Conservation (phyloP, 192 early-diverging fungal species). For the Mortierella hygrophila region DNA sequence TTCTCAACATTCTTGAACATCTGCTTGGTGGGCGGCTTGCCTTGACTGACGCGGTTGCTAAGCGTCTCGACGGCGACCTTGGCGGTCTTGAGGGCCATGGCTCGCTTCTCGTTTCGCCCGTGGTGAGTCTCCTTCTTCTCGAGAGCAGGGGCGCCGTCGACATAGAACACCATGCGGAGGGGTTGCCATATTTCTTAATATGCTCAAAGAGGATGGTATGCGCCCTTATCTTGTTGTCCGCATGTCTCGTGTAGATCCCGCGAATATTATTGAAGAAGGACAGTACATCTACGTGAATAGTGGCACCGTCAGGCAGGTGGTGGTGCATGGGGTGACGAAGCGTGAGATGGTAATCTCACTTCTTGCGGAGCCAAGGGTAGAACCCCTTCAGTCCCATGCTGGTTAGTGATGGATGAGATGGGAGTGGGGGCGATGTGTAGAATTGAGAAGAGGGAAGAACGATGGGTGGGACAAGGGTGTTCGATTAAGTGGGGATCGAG, state of each 20-base stretch:
- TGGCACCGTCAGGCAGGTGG: not conserved
- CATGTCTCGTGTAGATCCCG: not conserved
- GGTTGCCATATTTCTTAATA: conserved; percentile 2
- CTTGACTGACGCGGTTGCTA: not conserved
- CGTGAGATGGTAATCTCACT: not conserved
- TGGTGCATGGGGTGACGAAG: conserved; percentile 1
- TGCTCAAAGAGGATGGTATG: conserved; percentile 2
- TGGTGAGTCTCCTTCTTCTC: conserved; percentile 18
- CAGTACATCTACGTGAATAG: not conserved
- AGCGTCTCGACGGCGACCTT: conserved; percentile 16
- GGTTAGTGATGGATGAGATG: no score
- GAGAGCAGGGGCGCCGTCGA: conserved; percentile 17
- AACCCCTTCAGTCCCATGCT: not conserved
- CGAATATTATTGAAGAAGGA: not conserved
- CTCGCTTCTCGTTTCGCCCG: not conserved
- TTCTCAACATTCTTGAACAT: conserved; percentile 14
- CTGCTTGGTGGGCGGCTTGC: conserved; percentile 4
- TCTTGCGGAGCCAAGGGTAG: not conserved
- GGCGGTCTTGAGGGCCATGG: conserved; percentile 15
- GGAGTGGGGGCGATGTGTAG: no score
- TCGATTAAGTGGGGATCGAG: no score
- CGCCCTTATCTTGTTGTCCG: not conserved
- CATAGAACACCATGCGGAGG: conserved; percentile 12
- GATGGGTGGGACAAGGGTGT: no score
- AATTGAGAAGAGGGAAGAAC: no score